Base-by-base conservation (phyloP, 1,284 basidiomycete species). In the Apiotrichum porosum region DNA sequence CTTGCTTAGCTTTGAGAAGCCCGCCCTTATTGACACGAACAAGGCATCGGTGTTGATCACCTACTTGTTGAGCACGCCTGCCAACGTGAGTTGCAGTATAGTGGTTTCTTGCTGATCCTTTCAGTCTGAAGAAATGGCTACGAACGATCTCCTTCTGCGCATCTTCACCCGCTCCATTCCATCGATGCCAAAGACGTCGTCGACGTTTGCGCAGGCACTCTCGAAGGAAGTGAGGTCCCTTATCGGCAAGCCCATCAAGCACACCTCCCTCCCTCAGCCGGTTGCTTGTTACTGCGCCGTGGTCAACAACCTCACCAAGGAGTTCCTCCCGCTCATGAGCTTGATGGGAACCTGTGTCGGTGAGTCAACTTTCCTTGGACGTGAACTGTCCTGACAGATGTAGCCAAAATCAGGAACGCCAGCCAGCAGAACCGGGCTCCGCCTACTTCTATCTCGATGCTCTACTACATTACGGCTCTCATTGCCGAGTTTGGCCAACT, bases 221-320 rank as follows among this genome's bases (percentile, higher is more conserved):
- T 88, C 95, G 51, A 70, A 78, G 10, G 80, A 83, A 6, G 76
- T 97, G 13, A 81, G 94, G 60, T 86, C 85, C 0, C 89, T 94
- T 84, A 85, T 95, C 31, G 78, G 87, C 60, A 89, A 86, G 61
- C 90, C 81, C 30, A 71, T 95, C 30, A 88, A 93, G 72, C 92
- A 95, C 71, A 82, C 84, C 9, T n/a, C 17, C 31, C 41, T 42
- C 4, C 18, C 28, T 9, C 18, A 23, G 6, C 41, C 41, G 2
- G 85, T 98, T 12, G 88, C 88, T 0, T 97, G 93, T 61, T 84
- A 93, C 74, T 94, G 92, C 66, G 80, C 82, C 0, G 85, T 88
- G 3, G 84, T 94, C 1, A 82, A 83, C 42, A 75, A 87, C 60
- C 79, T 97, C 24, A 97, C 95, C 0, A 84, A 88, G 57, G 88